phyloP scores from a whole-genome alignment of 768 basidiomycete species.

The Cytidiella melzeri region DNA sequence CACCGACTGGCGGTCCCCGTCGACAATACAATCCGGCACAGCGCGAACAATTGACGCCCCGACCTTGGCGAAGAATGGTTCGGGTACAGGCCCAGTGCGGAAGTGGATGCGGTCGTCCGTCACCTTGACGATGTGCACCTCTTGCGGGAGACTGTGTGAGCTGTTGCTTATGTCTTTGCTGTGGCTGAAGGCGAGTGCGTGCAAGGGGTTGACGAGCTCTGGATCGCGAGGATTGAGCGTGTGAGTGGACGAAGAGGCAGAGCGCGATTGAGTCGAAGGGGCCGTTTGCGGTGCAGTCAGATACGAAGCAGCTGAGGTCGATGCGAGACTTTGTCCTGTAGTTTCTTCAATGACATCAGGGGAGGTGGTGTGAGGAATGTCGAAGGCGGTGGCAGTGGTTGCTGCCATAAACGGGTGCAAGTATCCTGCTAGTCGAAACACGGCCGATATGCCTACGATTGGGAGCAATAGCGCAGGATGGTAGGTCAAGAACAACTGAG shows the following conservation, averaged over 20 bases:
- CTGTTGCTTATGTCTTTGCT: slow-evolving; percentile 9
- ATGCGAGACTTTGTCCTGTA: slow-evolving; percentile 2
- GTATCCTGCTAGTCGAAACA: too few species aligned
- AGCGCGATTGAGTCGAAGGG: not conserved
- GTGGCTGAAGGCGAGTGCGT: slow-evolving; percentile 23
- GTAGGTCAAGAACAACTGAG: not conserved
- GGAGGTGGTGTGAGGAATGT: slow-evolving; percentile 5
- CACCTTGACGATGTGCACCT: slow-evolving; percentile 50
- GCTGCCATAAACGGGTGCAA: not conserved
- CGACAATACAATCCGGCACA: not conserved
- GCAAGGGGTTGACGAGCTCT: slow-evolving; percentile 26
- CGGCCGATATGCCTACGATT: not conserved
- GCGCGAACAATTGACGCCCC: not conserved
- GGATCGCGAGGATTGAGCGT: slow-evolving; percentile 16
- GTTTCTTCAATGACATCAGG: not conserved
- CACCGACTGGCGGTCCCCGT: not conserved
- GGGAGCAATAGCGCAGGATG: not conserved
- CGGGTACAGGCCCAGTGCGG: slow-evolving; percentile 11
- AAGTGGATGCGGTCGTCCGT: slow-evolving; percentile 41
- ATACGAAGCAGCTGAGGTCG: slow-evolving; percentile 12
- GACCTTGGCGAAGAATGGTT: not conserved
- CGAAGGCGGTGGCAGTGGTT: not conserved
- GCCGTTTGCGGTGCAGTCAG: slow-evolving; percentile 11
- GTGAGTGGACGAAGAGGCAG: slow-evolving; percentile 27
- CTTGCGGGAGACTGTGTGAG: slow-evolving; percentile 29